Percentiles rank a stretch among this genome's conserved stretches.
phyloP scores from a whole-genome alignment of 2,329 filamentous ascomycete species.

The Ascochyta viciae-villosae region DNA sequence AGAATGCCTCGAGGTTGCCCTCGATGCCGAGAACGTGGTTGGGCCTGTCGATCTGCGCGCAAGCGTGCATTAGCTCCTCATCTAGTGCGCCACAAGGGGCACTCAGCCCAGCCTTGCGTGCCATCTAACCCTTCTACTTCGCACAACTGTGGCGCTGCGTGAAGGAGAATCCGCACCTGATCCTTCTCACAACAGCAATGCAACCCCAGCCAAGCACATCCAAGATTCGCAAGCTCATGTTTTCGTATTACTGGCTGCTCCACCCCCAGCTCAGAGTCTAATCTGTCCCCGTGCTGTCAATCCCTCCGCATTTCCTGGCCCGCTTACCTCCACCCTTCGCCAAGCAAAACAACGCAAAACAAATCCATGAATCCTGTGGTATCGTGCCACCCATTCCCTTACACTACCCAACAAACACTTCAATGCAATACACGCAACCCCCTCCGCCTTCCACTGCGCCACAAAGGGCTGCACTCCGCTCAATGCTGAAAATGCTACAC shows the following conservation, averaged over 20 bases:
- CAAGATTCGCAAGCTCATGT: not conserved
- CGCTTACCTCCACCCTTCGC: not conserved
- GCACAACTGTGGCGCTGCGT: not conserved
- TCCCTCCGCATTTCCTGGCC: not conserved
- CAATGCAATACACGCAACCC: conserved; percentile 15
- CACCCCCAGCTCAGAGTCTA: not conserved
- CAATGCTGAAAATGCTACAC: conserved; percentile 24
- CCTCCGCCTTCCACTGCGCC: conserved; percentile 15
- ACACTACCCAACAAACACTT: conserved; percentile 24
- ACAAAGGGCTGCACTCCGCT: conserved; percentile 11
- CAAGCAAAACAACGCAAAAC: conserved; percentile 14
- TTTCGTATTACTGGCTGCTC: not conserved
- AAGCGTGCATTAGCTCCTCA: conserved; percentile 5
- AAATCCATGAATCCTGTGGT: conserved; percentile 36
- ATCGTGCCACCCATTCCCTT: conserved; percentile 39
- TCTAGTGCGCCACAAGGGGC: conserved; percentile 16
- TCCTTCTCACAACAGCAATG: not conserved
- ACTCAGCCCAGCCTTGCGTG: conserved; percentile 5
- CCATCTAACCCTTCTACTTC: not conserved
- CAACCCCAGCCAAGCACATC: conserved; percentile 1
- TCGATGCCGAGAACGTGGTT: conserved; percentile 7
- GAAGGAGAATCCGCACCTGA: conserved; percentile 1
- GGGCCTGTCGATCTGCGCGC: conserved; percentile 6
- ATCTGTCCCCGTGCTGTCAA: not conserved
- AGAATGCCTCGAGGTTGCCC: conserved; percentile 2